Conservation (phyloP, 805 yeast genomes). For the Metschnikowia hibisci region DNA sequence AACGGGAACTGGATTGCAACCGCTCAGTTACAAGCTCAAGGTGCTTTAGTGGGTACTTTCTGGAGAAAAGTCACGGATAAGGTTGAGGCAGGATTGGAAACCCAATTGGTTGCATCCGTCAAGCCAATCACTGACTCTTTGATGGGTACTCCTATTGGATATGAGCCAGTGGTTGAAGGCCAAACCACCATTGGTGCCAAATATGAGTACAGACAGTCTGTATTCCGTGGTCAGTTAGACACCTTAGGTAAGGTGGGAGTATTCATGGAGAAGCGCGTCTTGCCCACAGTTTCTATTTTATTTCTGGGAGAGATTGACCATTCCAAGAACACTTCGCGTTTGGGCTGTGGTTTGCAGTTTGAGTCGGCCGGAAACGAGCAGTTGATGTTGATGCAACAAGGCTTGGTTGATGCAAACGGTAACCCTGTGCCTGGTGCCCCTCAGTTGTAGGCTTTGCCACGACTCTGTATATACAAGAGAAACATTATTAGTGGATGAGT, state of each 20-base stretch:
- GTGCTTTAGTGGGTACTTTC: conserved; percentile 82
- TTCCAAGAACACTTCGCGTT: conserved; percentile 58
- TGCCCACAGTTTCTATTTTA: conserved; percentile 84
- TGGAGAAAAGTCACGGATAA: conserved; percentile 91
- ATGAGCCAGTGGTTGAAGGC: conserved; percentile 85
- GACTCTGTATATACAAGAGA: conserved; percentile 17
- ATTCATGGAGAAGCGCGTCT: conserved; percentile 86
- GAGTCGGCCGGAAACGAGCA: conserved; percentile 95
- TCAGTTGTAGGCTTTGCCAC: conserved; percentile 32
- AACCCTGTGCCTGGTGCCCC: conserved; percentile 83
- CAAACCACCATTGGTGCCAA: conserved; percentile 93
- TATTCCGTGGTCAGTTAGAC: conserved; percentile 93
- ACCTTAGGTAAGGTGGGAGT: conserved; percentile 87
- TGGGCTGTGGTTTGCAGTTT: conserved; percentile 93
- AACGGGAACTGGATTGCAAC: conserved; percentile 89
- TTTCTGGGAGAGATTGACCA: conserved; percentile 95
- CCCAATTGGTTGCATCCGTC: conserved; percentile 73
- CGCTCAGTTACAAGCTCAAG: conserved; percentile 91
- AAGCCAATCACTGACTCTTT: conserved; percentile 70
- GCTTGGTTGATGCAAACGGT: conserved; percentile 76
- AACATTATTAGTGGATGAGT: background rate
- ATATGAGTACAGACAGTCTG: conserved; percentile 94
- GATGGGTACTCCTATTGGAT: conserved; percentile 75
- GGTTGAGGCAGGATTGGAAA: conserved; percentile 93
- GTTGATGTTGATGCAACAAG: conserved; percentile 86